Evolutionary conservation across 1,139 yeast species (phyloP).

Genomic region (Blastobotrys raffinosifermentans): DNA sequence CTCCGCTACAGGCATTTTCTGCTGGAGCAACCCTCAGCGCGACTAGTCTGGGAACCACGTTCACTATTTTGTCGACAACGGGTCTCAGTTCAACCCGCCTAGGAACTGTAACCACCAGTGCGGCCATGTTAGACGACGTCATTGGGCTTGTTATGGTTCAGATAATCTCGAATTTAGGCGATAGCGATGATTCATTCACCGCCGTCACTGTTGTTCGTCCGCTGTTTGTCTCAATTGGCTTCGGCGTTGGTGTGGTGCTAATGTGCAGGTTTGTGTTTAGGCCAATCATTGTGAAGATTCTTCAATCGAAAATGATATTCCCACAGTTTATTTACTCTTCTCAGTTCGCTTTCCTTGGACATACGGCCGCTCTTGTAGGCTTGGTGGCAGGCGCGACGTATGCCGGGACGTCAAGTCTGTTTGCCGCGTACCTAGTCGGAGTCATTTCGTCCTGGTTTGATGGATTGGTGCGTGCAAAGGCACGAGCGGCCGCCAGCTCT

Average conservation of each 20-base stretch:
- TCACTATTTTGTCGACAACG: conserved; percentile 5
- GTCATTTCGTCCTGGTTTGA: conserved; percentile 5
- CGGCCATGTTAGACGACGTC: conserved; percentile 10
- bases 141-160: conserved; percentile 9
- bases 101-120: conserved; percentile 5
- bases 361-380: conserved; percentile 1
- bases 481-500: no score
- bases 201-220: conserved; percentile 3
- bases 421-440: conserved; percentile 8
- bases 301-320: neutral
- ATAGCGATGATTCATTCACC: neutral
- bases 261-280: conserved; percentile 1
- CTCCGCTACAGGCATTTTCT: conserved; percentile 5
- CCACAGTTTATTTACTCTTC: no score
- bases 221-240: conserved; percentile 4
- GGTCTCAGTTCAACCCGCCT: conserved; percentile 2
- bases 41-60: conserved; percentile 8
- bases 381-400: conserved; percentile 5
- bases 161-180: conserved; percentile 4
- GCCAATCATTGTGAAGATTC: neutral
- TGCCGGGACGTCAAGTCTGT: conserved; percentile 7
- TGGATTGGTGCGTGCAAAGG: no score
- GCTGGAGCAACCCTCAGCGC: conserved; percentile 8
- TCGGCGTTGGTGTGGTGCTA: neutral
- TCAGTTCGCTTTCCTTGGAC: neutral